These are phyloP conservation scores for Pseudogymnoascus sp. DNA, from an alignment of 2,329 filamentous ascomycete genomes.

Conservation along the genomic window DNA sequence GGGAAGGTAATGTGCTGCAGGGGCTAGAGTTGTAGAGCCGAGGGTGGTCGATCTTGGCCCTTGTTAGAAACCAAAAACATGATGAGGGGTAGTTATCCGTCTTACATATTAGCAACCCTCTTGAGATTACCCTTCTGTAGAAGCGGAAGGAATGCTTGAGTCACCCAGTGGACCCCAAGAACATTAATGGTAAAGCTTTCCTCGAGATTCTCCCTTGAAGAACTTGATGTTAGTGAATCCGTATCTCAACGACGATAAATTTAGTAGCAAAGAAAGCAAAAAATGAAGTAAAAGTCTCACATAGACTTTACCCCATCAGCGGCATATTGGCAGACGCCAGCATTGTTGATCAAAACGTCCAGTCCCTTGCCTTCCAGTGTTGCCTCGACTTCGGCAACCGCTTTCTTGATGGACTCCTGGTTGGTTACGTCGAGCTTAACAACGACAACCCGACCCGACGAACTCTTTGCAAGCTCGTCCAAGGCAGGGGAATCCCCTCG, in stretches of 20 bases:
- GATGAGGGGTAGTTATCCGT: slow-evolving; percentile 13
- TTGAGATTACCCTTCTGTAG: background rate
- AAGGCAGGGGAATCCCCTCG: slow-evolving; percentile 31
- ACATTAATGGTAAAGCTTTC: slow-evolving; percentile 31
- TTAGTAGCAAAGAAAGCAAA: background rate
- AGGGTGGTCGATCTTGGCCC: slow-evolving; percentile 32
- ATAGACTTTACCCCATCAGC: slow-evolving; percentile 12
- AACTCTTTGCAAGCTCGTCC: slow-evolving; percentile 28
- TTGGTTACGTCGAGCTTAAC: slow-evolving; percentile 34
- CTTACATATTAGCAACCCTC: background rate
- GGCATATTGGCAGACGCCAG: slow-evolving; percentile 24
- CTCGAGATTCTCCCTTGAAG: slow-evolving; percentile 20
- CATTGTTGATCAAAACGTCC: slow-evolving; percentile 41
- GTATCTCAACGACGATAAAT: background rate
- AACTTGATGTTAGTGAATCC: background rate
- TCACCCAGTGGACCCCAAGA: slow-evolving; percentile 32
- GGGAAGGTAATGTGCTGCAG: slow-evolving; percentile 14
- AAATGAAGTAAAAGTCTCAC: background rate
- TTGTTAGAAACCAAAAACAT: slow-evolving; percentile 1
- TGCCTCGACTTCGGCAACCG: slow-evolving; percentile 27
- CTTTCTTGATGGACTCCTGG: slow-evolving; percentile 28
- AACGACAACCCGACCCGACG: slow-evolving; percentile 29
- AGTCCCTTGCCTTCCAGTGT: slow-evolving; percentile 32
- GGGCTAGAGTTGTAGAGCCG: slow-evolving; percentile 32
- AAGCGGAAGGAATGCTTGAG: slow-evolving; percentile 32